Base-by-base conservation (phyloP, 1,139 yeast genomes). In the Spencermartinsiella ligniputridi region DNA sequence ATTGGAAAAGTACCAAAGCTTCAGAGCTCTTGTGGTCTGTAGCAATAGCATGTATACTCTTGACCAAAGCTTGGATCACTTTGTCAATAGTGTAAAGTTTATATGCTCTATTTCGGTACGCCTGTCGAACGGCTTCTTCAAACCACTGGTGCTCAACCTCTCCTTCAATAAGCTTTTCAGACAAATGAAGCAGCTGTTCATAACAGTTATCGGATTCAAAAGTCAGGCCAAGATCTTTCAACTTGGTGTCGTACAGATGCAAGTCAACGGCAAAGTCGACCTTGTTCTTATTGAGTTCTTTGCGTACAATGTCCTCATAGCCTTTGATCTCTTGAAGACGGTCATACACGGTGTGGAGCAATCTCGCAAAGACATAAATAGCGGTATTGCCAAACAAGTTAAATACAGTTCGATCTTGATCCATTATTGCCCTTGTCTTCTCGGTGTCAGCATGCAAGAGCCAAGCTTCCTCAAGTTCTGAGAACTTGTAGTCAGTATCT, bases 71-170 rank as follows among this genome's bases (percentile, higher is more conserved):
- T 62, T 88, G 96, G 16, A 89, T 80, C 35, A 92, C 95, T 68
- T 92, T 92, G 63, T 92, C 98, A 51, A 92, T 76, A 2, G 98
- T 92, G 67, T 90, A 92, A 44, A 92, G 68, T 64, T 87, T 88
- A 70, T 86, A 94, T 0, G 97, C 98, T 53, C 81, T 83, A 67
- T 92, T 94, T 57, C 94, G 79, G 69, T 87, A 92, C 0, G 95
- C 97, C 70, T 90, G 97, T 53, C 99, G 87, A 50, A 94, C 69
- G 19, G 96, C 77, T 64, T 92, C 98, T 69, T 92, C 99, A 63
- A 86, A 92, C 86, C 94, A 84, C 64, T 85, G 95, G 54, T 89
- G 96, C 58, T 92, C 98, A 44, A 92, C 71, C 35, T 89, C 95
- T 22, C 96, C 96, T 57, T 88, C 95, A 52, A 94, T 85, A 43